Conservation (phyloP, 2,329 filamentous ascomycete species). For the Colletotrichum sp. region DNA sequence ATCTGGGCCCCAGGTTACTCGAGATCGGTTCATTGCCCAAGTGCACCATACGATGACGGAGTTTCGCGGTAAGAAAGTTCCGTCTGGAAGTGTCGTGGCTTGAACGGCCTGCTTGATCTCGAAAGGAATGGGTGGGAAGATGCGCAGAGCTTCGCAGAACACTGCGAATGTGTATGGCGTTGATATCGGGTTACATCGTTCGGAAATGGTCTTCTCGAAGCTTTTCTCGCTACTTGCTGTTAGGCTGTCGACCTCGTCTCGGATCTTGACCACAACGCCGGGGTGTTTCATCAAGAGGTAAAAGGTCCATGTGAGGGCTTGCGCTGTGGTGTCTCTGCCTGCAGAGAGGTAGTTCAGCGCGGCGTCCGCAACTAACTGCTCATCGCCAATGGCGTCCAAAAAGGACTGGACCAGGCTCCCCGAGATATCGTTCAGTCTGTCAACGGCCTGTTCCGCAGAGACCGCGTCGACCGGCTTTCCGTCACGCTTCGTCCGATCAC, state of each 20-base stretch:
- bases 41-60: conserved; percentile 66
- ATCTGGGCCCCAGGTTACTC: conserved; percentile 59
- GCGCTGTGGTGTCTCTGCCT: conserved; percentile 67
- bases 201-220: conserved; percentile 31
- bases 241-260: conserved; percentile 39
- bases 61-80: conserved; percentile 57
- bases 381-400: conserved; percentile 58
- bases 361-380: conserved; percentile 64
- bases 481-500: conserved; percentile 33
- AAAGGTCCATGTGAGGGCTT: conserved; percentile 67
- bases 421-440: conserved; percentile 43
- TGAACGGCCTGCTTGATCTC: conserved; percentile 65
- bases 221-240: conserved; percentile 15
- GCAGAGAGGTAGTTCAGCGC: conserved; percentile 71
- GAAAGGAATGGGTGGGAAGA: conserved; percentile 69
- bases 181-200: conserved; percentile 35
- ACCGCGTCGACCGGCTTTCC: background rate
- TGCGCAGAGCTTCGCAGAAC: conserved; percentile 65
- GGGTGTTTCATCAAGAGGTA: conserved; percentile 63
- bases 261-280: conserved; percentile 40
- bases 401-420: conserved; percentile 65
- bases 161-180: conserved; percentile 64
- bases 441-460: conserved; percentile 11
- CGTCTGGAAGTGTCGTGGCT: conserved; percentile 61
- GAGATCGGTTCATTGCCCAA: conserved; percentile 67